Conservation (phyloP, 768 basidiomycete species). For the Lactarius pseudohatsudake region DNA sequence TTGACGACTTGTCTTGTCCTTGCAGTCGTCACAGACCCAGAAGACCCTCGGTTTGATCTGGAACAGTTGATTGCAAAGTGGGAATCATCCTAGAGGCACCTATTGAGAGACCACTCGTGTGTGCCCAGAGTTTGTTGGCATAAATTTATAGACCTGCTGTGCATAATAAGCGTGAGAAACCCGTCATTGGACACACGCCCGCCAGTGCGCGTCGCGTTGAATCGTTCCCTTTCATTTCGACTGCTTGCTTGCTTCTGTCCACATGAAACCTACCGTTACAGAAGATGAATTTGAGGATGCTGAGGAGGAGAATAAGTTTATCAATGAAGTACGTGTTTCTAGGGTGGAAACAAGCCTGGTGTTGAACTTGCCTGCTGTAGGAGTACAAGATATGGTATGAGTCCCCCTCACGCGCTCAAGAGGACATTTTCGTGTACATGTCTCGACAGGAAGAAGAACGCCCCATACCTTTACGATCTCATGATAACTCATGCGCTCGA, state of each 20-base stretch:
- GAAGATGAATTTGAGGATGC: slow-evolving; percentile 83
- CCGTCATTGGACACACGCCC: neutral
- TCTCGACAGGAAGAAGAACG: slow-evolving; percentile 83
- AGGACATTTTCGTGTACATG: slow-evolving; percentile 2
- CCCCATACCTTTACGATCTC: slow-evolving; percentile 95
- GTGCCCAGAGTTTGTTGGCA: slow-evolving; percentile 18
- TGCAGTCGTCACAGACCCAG: slow-evolving; percentile 88
- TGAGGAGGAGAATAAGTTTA: slow-evolving; percentile 85
- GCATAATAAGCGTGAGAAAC: slow-evolving; percentile 23
- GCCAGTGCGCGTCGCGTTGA: slow-evolving; percentile 22
- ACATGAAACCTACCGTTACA: slow-evolving; percentile 49
- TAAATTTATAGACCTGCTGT: slow-evolving; percentile 26
- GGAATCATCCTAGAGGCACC: slow-evolving; percentile 57
- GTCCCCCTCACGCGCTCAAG: slow-evolving; percentile 2
- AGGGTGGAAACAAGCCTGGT: neutral
- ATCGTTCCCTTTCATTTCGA: neutral
- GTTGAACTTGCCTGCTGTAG: slow-evolving; percentile 38
- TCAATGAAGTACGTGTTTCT: slow-evolving; percentile 66
- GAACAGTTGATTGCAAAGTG: slow-evolving; percentile 82
- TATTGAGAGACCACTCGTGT: slow-evolving; percentile 13
- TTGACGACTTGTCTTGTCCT: slow-evolving; percentile 12
- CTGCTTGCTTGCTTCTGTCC: neutral
- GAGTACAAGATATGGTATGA: slow-evolving; percentile 83
- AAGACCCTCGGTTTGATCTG: slow-evolving; percentile 93
- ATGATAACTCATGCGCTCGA: slow-evolving; percentile 97